phyloP scores from a whole-genome alignment of 129 eudicot species.

The Mikania micrantha region DNA sequence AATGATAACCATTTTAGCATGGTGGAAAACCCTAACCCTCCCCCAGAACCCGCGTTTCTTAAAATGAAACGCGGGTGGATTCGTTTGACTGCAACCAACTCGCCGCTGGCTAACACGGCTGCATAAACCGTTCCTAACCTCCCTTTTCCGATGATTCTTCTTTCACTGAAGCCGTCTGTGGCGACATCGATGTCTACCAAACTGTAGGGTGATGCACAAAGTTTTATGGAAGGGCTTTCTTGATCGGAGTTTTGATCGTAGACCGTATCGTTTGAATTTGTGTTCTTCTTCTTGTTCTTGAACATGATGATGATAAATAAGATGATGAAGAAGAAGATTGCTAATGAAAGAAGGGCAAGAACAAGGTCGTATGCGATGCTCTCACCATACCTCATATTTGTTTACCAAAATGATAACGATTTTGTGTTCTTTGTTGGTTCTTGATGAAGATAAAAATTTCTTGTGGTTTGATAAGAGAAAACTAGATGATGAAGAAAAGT shows the following conservation, averaged over 20 bases:
- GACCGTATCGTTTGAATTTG: constrained; percentile 20
- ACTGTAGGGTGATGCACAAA: constrained; percentile 38
- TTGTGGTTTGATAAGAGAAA: constrained; percentile 12
- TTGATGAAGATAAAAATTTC: neutral
- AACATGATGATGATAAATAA: constrained; percentile 31
- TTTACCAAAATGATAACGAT: neutral
- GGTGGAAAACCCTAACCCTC: constrained; percentile 48
- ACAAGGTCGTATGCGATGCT: constrained; percentile 29
- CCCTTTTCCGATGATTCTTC: constrained; percentile 66
- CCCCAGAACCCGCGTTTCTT: constrained; percentile 41
- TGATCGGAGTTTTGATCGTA: constrained; percentile 27
- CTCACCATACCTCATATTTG: constrained; percentile 37
- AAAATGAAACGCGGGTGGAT: constrained; percentile 63
- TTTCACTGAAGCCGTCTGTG: constrained; percentile 69
- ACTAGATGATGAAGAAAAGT: constrained; percentile 15
- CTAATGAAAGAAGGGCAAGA: constrained; percentile 42
- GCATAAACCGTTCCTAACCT: constrained; percentile 65
- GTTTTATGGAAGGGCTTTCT: constrained; percentile 35
- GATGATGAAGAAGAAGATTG: constrained; percentile 31
- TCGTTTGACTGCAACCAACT: constrained; percentile 59
- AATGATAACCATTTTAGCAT: constrained; percentile 52
- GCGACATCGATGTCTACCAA: constrained; percentile 68
- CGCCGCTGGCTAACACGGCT: constrained; percentile 54
- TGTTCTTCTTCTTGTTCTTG: constrained; percentile 33
- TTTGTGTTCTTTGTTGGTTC: neutral